phyloP scores from a whole-genome alignment of 2,329 filamentous ascomycete species.

The Trichothecium sympodiale region DNA sequence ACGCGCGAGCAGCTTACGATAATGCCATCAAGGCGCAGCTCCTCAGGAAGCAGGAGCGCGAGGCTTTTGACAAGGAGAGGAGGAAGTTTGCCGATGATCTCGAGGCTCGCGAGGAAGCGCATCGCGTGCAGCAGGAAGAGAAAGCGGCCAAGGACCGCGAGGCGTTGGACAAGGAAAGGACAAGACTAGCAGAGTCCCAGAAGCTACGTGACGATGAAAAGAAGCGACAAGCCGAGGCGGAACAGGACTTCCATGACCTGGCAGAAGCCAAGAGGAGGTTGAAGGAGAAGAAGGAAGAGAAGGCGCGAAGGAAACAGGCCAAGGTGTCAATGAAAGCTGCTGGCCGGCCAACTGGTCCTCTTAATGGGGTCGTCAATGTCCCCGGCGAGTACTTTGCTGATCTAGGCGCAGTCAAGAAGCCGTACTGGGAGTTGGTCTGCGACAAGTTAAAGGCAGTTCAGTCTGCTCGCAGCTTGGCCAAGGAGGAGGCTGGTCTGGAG shows the following conservation, averaged over 20 bases:
- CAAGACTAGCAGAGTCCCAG: conserved; percentile 23
- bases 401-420: conserved; percentile 16
- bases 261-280: conserved; percentile 24
- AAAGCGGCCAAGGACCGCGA: conserved; percentile 23
- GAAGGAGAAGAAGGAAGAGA: conserved; percentile 29
- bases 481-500: conserved; percentile 13
- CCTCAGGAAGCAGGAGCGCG: conserved; percentile 58
- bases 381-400: conserved; percentile 23
- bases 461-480: conserved; percentile 19
- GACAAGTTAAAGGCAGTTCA: conserved; percentile 29
- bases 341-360: conserved; percentile 13
- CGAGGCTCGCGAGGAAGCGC: conserved; percentile 62
- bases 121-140: conserved; percentile 46
- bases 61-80: conserved; percentile 61
- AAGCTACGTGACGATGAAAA: conserved; percentile 26
- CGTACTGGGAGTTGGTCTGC: conserved; percentile 29
- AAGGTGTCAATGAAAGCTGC: conserved; percentile 21
- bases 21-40: conserved; percentile 59
- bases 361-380: conserved; percentile 22
- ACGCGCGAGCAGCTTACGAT: conserved; percentile 68
- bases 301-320: conserved; percentile 23
- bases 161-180: conserved; percentile 24
- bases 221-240: conserved; percentile 21
- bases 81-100: conserved; percentile 77
- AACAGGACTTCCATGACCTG: conserved; percentile 26